A percentile compares a stretch with the other conserved stretches of the same genome.
Conservation (phyloP, 2,329 filamentous ascomycete genomes). For the Cercospora sesami region DNA sequence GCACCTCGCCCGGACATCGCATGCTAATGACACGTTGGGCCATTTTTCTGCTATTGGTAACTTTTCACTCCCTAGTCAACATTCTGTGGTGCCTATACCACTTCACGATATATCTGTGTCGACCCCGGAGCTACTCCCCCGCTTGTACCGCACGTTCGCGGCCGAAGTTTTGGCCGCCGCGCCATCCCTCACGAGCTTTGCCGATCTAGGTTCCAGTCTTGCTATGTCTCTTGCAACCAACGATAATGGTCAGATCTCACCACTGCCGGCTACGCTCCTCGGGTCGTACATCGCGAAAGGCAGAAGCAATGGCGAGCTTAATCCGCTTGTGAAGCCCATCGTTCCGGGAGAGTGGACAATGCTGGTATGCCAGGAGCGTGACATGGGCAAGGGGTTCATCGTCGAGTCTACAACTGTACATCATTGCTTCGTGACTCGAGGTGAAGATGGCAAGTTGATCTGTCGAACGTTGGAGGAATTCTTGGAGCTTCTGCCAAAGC, state of each 20-base stretch:
- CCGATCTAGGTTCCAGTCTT: background rate
- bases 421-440: background rate
- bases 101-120: background rate
- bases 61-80: too few species aligned
- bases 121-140: background rate
- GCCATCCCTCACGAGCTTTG: background rate
- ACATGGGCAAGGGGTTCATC: background rate
- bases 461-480: background rate
- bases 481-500: background rate
- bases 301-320: background rate
- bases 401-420: background rate
- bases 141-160: background rate
- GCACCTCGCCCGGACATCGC: background rate
- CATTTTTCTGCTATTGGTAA: background rate
- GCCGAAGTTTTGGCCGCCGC: background rate
- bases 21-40: background rate
- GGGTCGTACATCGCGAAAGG: background rate
- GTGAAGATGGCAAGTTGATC: background rate
- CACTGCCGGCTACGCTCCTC: background rate
- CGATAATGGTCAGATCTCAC: background rate
- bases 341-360: conserved; percentile 1
- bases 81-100: background rate
- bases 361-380: background rate
- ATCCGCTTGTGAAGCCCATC: background rate
- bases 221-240: background rate